A percentile compares a stretch with the other conserved stretches of the same genome.
phyloP scores from a whole-genome alignment of 2,329 filamentous ascomycete species.

The Alternaria conjuncta region DNA sequence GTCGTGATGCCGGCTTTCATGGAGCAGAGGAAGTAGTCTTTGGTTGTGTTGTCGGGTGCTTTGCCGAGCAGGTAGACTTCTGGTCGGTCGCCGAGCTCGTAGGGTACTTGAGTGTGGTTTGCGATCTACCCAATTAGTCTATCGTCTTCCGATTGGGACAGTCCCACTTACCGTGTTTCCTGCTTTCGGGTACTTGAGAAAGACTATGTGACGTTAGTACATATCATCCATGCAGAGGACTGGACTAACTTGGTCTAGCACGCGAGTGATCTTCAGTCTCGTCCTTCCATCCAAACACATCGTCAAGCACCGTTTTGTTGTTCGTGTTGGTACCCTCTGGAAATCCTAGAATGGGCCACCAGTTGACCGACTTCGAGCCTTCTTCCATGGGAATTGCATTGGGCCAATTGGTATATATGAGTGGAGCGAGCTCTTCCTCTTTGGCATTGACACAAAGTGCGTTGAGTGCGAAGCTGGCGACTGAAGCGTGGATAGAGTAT shows the following conservation, averaged over 20 bases:
- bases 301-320: constrained; percentile 9
- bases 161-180: constrained; percentile 2
- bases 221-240: not conserved
- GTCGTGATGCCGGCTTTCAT: constrained; percentile 9
- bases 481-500: constrained; percentile 7
- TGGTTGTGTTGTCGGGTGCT: constrained; percentile 4
- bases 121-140: not conserved
- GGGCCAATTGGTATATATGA: constrained; percentile 10
- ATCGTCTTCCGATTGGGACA: accelerated
- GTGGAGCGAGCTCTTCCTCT: constrained; percentile 4
- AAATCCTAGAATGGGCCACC: constrained; percentile 9
- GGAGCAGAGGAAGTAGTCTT: constrained; percentile 12
- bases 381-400: constrained; percentile 5
- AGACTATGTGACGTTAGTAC: not conserved
- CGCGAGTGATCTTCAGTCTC: constrained; percentile 5
- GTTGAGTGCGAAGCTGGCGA: constrained; percentile 10
- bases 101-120: constrained; percentile 5
- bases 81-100: not conserved
- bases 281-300: constrained; percentile 8
- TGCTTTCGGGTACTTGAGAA: constrained; percentile 10
- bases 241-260: constrained; percentile 4
- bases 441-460: constrained; percentile 8
- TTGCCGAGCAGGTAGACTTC: constrained; percentile 12
- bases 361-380: constrained; percentile 5
- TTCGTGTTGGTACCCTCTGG: constrained; percentile 5